phyloP scores from a whole-genome alignment of 768 basidiomycete species.

The Coprinopsis marcescibilis region DNA sequence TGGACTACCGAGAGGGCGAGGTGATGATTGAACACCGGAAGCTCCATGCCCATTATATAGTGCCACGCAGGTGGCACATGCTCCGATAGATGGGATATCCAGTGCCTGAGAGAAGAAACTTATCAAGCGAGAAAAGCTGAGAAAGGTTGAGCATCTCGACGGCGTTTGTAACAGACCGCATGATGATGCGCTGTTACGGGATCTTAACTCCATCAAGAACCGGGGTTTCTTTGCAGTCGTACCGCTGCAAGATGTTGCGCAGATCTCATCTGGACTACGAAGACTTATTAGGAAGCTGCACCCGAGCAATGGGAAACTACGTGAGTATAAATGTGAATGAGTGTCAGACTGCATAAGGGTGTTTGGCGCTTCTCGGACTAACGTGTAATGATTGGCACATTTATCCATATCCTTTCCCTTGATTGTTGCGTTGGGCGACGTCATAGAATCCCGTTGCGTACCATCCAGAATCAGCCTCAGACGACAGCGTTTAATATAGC shows the following conservation, averaged over 20 bases:
- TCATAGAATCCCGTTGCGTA: not conserved
- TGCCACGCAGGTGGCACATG: not conserved
- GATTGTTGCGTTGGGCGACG: not conserved
- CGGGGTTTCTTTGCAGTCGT: not conserved
- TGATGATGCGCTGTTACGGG: not conserved
- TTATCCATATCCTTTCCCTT: not conserved
- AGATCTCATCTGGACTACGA: not conserved
- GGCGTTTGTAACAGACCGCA: not conserved
- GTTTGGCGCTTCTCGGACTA: not conserved
- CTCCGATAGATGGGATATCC: no score
- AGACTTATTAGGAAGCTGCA: not conserved
- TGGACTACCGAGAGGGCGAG: not conserved
- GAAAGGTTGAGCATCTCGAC: no score
- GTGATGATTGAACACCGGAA: not conserved
- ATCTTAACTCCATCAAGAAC: not conserved
- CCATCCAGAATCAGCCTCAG: no score
- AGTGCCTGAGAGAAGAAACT: not conserved
- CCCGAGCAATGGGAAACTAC: not conserved
- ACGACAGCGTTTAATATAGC: no score
- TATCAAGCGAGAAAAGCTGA: no score
- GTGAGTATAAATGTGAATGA: not conserved
- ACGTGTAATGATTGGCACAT: not conserved
- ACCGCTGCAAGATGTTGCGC: not conserved
- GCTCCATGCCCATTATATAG: not conserved
- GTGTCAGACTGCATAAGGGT: not conserved